Evolutionary conservation across 176 grass and related monocot genomes (phyloP), one percentile per base, ranked within the genome.

Genomic region (Ensete glaucum): DNA sequence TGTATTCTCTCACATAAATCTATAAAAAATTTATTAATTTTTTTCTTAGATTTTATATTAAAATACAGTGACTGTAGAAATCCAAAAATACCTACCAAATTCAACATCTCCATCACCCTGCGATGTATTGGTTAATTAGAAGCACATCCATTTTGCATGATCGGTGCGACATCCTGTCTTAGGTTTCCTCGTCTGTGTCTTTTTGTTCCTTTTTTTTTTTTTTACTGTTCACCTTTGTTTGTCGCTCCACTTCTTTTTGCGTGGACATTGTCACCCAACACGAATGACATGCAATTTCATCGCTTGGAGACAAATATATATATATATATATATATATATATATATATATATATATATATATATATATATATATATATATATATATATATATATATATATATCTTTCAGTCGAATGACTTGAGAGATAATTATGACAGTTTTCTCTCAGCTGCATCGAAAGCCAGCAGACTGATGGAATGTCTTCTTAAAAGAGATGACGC

Each of bases 391-490:
- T n/a, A 59, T n/a, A 19, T 59, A 15, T 60, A n/a, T 60, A 20
- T 70, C 1, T 70, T 34, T 43, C 26, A 48, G 17, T 9, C 48
- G 43, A 70, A 50, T 70, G 67, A 70, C 43, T 70, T 70, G 67
- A 70, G 67, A 52, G 34, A 52, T 21, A 70, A 70, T 52, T 50
- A 70, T 51, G 67, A 50, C 67, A 70, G 43, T 70, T 50, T 70
- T 15, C 17, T 20, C 43, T 51, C 16, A 10, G 17, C 48, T 1
- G 51, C 9, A 50, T 50, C 43, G 22, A 70, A 52, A 70, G 43
- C 43, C 14, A 70, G 65, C 26, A 16, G 77, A 79, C 66, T 71
- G 77, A 71, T 79, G 77, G 77, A 79, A 79, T 71, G 25, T 71
- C 53, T 79, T 79, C 26, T 23, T 79, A 54, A 50, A 70, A 3